Evolutionary conservation across 2,329 filamentous ascomycete species (phyloP), one percentile per base, ranked within the genome.

Genomic region (Aquanectria penicillioides): DNA sequence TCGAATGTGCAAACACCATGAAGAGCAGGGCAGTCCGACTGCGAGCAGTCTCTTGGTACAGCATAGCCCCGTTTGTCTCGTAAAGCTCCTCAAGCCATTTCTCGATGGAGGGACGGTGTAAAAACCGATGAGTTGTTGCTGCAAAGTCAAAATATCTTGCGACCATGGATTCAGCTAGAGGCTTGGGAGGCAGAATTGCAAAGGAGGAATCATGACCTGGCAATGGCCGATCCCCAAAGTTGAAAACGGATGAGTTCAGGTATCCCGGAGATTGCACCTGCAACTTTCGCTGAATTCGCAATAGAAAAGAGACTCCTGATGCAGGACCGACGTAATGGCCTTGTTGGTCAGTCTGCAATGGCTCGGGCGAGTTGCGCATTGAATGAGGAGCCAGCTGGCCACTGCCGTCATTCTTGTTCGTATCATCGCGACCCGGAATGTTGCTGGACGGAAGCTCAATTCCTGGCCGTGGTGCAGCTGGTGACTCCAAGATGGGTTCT

Each of bases 81-180:
- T 76, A 74, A 34, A 80, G 75, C 17, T 79, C 70, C 28, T 76
- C 71, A 6, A 80, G 67, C 80, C 81, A 84, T 9, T 64, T 57
- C 56, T 82, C 77, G 3, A 84, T 77, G 2, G 78, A 81, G 0
- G 80, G 79, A 3, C 82, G 74, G 64, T 85, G 82, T 25, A 86
- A 67, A 58, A 85, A 84, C 1, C 83, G 76, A 60, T 86, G 83
- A 0, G 83, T 86, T 3, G 84, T 81, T 22, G 83, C 80, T 3
- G 82, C 81, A 56, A 82, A 83, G 41, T 85, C 83, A 65, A 86
- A 86, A 53, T 86, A 86, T 11, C 81, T 70, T 18, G 75, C 73
- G 0, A 85, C 70, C 6, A 86, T 59, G 0, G 54, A 37, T 12
- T 69, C 64, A 6, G 69, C 69, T 9, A 70, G 70, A 3, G 74